Evolutionary conservation across 2,329 filamentous ascomycete species (phyloP).

Genomic region (Dactylellina drechsleri): DNA sequence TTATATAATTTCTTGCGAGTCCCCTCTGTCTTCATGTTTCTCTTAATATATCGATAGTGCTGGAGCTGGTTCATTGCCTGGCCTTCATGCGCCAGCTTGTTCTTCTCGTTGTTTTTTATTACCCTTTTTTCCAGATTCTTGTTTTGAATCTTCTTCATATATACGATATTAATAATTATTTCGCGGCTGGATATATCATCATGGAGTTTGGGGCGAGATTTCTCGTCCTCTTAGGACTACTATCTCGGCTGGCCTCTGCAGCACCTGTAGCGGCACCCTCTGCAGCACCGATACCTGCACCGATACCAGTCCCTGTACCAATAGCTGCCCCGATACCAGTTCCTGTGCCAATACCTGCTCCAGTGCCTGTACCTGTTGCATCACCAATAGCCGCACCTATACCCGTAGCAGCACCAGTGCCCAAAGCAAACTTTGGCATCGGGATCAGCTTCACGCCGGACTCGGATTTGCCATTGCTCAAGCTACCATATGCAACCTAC

Average conservation of each 20-base stretch:
- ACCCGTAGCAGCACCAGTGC: neutral
- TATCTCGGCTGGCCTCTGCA: conserved; percentile 23
- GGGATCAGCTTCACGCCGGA: conserved; percentile 55
- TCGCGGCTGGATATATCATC: conserved; percentile 16
- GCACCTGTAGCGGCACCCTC: conserved; percentile 17
- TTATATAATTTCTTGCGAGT: conserved; percentile 52
- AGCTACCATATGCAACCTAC: conserved; percentile 60
- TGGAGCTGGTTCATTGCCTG: conserved; percentile 45
- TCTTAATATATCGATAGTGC: conserved; percentile 27
- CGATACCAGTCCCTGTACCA: no score
- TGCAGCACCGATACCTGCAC: no score
- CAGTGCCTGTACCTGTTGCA: no score
- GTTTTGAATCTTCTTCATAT: conserved; percentile 18
- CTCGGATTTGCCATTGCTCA: conserved; percentile 59
- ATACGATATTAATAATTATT: neutral
- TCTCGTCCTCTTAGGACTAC: conserved; percentile 26
- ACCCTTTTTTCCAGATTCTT: conserved; percentile 12
- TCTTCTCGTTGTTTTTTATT: conserved; percentile 10
- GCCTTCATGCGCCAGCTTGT: conserved; percentile 12
- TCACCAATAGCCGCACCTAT: neutral
- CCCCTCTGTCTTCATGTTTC: conserved; percentile 32
- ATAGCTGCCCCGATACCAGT: no score
- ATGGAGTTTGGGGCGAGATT: conserved; percentile 33
- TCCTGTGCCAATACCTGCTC: neutral
- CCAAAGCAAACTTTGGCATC: conserved; percentile 40